Conservation (phyloP, 2,329 filamentous ascomycete genomes). For the Colletotrichum tamarilloi region DNA sequence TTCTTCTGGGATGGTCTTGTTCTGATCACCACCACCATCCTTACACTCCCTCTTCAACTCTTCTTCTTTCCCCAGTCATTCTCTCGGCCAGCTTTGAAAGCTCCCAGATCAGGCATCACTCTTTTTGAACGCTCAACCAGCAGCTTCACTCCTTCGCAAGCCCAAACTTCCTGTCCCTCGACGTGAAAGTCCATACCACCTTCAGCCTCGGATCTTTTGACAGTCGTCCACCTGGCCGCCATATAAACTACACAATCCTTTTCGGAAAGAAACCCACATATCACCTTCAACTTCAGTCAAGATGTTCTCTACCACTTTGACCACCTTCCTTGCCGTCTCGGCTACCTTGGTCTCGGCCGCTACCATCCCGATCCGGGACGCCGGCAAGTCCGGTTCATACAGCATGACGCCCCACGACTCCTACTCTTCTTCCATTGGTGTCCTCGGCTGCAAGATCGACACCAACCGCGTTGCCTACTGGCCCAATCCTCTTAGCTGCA, state of each 20-base stretch:
- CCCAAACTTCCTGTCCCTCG: conserved; percentile 17
- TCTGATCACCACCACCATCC: conserved; percentile 33
- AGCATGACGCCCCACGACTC: conserved; percentile 65
- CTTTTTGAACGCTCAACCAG: conserved; percentile 21
- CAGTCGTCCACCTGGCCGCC: conserved; percentile 3
- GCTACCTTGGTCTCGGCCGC: conserved; percentile 41
- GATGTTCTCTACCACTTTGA: conserved; percentile 43
- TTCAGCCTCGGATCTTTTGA: background rate
- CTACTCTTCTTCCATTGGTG: conserved; percentile 68
- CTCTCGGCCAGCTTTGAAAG: conserved; percentile 34
- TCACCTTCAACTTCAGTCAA: conserved; percentile 27
- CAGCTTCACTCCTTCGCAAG: conserved; percentile 35
- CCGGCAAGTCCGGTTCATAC: conserved; percentile 42
- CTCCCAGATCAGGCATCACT: conserved; percentile 31
- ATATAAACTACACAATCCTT: background rate
- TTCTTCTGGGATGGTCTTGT: background rate
- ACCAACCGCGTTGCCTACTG: conserved; percentile 72
- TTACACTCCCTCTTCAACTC: conserved; percentile 5
- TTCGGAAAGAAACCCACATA: background rate
- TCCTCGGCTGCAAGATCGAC: conserved; percentile 70
- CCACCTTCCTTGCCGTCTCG: conserved; percentile 44
- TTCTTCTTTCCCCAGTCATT: conserved; percentile 14
- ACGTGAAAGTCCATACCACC: conserved; percentile 1
- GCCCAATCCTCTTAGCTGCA: conserved; percentile 63
- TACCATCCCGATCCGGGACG: conserved; percentile 38